Percentiles rank a stretch among this genome's conserved stretches.
phyloP scores from a whole-genome alignment of 2,329 filamentous ascomycete genomes.

The Penicillium aurantiogriseum region DNA sequence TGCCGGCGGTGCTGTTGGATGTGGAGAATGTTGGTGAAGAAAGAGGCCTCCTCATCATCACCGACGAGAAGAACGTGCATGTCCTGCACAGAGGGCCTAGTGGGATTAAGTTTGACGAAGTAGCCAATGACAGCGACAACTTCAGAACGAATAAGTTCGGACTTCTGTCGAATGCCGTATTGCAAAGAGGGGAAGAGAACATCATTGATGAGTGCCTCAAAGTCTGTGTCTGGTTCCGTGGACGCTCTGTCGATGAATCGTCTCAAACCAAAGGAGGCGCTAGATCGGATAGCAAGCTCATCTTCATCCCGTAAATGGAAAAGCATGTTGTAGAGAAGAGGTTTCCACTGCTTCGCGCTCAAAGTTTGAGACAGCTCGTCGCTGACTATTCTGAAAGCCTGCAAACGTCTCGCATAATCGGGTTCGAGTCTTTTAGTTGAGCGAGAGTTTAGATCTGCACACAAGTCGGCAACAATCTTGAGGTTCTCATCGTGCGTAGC shows the following conservation, averaged over 20 bases:
- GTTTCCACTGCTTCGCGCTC: conserved; percentile 75
- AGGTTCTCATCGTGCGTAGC: conserved; percentile 63
- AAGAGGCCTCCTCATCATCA: conserved; percentile 76
- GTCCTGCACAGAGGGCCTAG: conserved; percentile 70
- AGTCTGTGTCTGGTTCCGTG: conserved; percentile 42
- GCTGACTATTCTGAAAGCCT: conserved; percentile 72
- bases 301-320: conserved; percentile 84
- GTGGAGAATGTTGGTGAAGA: conserved; percentile 90
- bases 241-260: conserved; percentile 68
- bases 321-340: conserved; percentile 82
- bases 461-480: conserved; percentile 65
- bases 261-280: conserved; percentile 77
- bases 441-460: conserved; percentile 77
- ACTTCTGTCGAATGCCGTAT: conserved; percentile 70
- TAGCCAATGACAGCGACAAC: conserved; percentile 76
- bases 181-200: conserved; percentile 75
- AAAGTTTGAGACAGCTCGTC: conserved; percentile 59
- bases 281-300: conserved; percentile 80
- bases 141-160: conserved; percentile 81
- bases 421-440: conserved; percentile 71
- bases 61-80: conserved; percentile 67
- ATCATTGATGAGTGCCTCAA: conserved; percentile 60
- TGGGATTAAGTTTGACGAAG: conserved; percentile 68
- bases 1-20: conserved; percentile 84
- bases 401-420: conserved; percentile 78